phyloP scores from a whole-genome alignment of 108 stramenopile genomes.

The Asterionellopsis glacialis region DNA sequence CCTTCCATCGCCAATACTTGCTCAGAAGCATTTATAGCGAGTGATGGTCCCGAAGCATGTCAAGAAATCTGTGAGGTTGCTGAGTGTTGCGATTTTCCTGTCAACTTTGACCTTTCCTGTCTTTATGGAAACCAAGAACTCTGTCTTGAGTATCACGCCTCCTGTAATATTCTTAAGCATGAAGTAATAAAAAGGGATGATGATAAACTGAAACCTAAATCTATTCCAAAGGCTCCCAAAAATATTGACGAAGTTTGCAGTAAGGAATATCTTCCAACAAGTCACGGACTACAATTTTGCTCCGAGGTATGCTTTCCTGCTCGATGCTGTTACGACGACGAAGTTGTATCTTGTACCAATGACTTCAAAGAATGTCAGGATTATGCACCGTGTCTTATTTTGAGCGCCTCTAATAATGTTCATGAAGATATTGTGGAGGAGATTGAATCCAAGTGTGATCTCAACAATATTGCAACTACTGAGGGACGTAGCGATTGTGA shows the following conservation, averaged over 20 bases:
- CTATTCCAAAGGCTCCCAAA: constrained; percentile 3
- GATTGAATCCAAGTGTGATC: not conserved
- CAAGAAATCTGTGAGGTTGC: constrained; percentile 22
- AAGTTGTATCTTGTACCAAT: constrained; percentile 3
- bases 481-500: not conserved
- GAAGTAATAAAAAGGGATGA: not conserved
- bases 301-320: constrained; percentile 11
- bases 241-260: constrained; percentile 7
- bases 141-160: constrained; percentile 19
- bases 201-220: not conserved
- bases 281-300: constrained; percentile 7
- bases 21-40: not conserved
- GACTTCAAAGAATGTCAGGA: constrained; percentile 7
- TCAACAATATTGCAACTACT: constrained; percentile 5
- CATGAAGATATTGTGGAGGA: constrained; percentile 3
- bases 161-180: constrained; percentile 10
- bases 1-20: not conserved
- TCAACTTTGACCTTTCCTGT: constrained; percentile 18
- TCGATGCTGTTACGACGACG: constrained; percentile 17
- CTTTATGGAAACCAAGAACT: constrained; percentile 12
- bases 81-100: constrained; percentile 22
- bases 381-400: constrained; percentile 18
- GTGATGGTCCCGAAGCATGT: constrained; percentile 12
- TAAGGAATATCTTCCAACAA: not conserved
- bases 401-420: constrained; percentile 1